Evolutionary conservation across 129 eudicot genomes (phyloP), one percentile per base, ranked within the genome.

Genomic region (Tagetes patula): DNA sequence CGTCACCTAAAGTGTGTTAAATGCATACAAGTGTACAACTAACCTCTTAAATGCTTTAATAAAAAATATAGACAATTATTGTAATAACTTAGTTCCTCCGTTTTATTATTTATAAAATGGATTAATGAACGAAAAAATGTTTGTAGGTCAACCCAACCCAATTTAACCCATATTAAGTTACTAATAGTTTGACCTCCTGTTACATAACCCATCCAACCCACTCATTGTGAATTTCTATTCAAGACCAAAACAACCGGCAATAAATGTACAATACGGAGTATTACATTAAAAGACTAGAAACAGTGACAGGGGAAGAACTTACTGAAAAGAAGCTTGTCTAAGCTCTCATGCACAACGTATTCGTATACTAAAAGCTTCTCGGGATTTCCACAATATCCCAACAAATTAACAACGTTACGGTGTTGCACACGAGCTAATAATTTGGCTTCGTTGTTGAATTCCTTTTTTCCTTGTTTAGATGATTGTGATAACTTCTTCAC

Each of bases 281-380:
- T 20, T 3, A 27, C 8, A 47, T 14, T 11, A 50, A 75, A 4
- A 48, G 41, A 10, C 33, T 12, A 58, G 30, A 61, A 78, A 72
- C 40, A 30, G n/a, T 6, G 20, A 48, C 10, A 43, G 64, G 3
- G 48, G 46, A 68, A 27, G 66, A 71, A 67, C 88, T 87, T 85
- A 90, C 96, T 77, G 76, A 87, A 90, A 45, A 90, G 87, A 83
- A 83, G 65, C 83, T 85, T 90, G 87, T 87, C 96, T 41, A 90
- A 84, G 76, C 94, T 90, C 82, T 90, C 94, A 50, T 90, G 70
- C 39, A 74, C 82, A n/a, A 90, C 87, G 14, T 87, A 90, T 61
- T 90, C 91, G 47, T 90, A 90, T 0, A 90, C 96, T 32, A 87
- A 87, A 52, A 90, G 86, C 87, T 90, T 90, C 67, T 90, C 94